phyloP scores from a whole-genome alignment of 129 eudicot species.

The Oenanthe sinensis region DNA sequence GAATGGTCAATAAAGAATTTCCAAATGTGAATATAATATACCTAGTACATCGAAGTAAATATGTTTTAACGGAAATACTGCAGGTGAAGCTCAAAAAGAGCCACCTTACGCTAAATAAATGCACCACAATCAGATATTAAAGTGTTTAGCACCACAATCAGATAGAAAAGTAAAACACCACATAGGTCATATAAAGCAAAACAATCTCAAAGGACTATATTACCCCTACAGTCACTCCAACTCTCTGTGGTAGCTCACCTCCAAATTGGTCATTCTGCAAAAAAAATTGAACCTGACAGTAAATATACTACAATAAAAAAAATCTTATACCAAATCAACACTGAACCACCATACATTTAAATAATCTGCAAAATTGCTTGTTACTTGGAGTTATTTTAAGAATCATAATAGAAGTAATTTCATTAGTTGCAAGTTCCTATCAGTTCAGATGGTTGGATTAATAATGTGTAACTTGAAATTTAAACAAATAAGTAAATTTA shows the following conservation, averaged over 20 bases:
- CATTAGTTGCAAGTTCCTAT: neutral
- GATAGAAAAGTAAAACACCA: neutral
- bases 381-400: neutral
- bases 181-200: neutral
- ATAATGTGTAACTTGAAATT: neutral
- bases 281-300: neutral
- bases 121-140: neutral
- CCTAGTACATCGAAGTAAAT: neutral
- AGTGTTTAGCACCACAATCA: neutral
- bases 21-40: neutral
- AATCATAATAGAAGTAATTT: too few relatives aligned
- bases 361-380: neutral
- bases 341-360: neutral
- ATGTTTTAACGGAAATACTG: neutral
- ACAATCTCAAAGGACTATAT: neutral
- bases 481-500: neutral
- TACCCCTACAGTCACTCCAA: constrained; percentile 11
- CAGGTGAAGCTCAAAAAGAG: neutral
- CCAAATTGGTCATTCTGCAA: neutral
- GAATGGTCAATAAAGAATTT: neutral
- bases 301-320: neutral
- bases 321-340: neutral
- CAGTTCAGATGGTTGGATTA: neutral
- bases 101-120: neutral
- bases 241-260: constrained; percentile 1